Base-by-base conservation (phyloP, 2,329 filamentous ascomycete genomes). In the Plectosphaerella cucumerina region DNA sequence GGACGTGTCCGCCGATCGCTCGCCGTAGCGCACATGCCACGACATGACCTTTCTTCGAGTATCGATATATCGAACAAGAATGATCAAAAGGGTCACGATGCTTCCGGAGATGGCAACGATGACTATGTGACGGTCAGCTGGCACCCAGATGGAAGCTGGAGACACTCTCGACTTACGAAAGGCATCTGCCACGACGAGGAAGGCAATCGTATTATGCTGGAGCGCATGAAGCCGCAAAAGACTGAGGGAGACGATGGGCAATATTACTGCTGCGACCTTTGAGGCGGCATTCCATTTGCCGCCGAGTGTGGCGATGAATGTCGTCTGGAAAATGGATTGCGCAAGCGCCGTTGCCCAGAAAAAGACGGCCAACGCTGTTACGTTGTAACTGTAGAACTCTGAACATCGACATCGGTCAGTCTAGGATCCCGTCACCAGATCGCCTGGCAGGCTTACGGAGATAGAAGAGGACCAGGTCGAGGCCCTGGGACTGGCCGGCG, bases 381-480 rank as follows among this genome's bases (percentile, higher is more conserved):
- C 72, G 60, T 76, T 77, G 57, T 78, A 78, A 22, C 67, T 68
- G 52, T 77, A 77, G 45, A 72, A 77, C 57, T 78, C 75, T 78
- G 46, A 1, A 5, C 14, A n/a, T n/a, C 12, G 31, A 54, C 20
- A 8, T 18, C 10, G n/a, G 39, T 42, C 8, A 42, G 17, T 20
- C 39, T 6, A 39, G 18, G n/a, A 20, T 6, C 15, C 18, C 17
- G 12, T 31, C 4, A 10, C 12, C 26, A 31, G 12, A 11, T 11
- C 4, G 1, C 10, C 8, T 1, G 18, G 37, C 23, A 4, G 9
- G 63, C 73, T 48, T 61, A 77, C 75, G 75, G 53, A 78, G 75
- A 51, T 73, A 76, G 55, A 72, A 78, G 2, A 79, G 60, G 0
- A 68, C 62, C 8, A 72, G 60, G 49, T 78, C 75, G 3, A 72